Evolutionary conservation across 31 red algal genomes (phyloP).

Genomic region (Odonthalia washingtoniensis): DNA sequence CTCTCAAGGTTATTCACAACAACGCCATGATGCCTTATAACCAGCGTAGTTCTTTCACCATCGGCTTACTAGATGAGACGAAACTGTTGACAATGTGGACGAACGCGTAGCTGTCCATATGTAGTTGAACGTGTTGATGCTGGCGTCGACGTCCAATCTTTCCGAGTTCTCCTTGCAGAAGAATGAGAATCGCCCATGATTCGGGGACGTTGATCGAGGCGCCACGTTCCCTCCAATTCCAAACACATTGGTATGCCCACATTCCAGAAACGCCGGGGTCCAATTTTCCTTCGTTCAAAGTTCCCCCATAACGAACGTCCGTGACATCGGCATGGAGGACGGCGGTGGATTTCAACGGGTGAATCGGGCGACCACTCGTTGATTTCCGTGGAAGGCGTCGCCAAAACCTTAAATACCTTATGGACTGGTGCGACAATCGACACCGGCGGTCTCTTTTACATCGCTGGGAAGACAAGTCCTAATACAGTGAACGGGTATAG

Average conservation of each 20-base stretch:
- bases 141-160: neutral
- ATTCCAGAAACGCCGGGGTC: neutral
- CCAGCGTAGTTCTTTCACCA: too few species aligned
- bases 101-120: constrained; percentile 7
- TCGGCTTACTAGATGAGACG: too few species aligned
- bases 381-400: neutral
- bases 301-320: constrained; percentile 28
- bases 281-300: neutral
- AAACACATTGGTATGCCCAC: constrained; percentile 18
- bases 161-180: neutral
- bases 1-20: too few species aligned
- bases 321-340: constrained; percentile 33
- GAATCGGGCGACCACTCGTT: constrained; percentile 3
- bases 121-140: neutral
- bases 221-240: constrained; percentile 28
- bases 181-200: neutral
- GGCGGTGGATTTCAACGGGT: neutral
- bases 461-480: neutral
- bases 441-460: neutral
- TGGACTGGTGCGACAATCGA: constrained; percentile 20
- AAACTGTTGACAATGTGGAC: constrained; percentile 39
- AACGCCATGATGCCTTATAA: too few species aligned
- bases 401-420: constrained; percentile 22
- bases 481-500: constrained; percentile 31
- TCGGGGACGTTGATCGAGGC: constrained; percentile 24